A percentile compares a stretch with the other conserved stretches of the same genome.
Conservation (phyloP, 805 yeast species). For the Hanseniaspora singularis region DNA sequence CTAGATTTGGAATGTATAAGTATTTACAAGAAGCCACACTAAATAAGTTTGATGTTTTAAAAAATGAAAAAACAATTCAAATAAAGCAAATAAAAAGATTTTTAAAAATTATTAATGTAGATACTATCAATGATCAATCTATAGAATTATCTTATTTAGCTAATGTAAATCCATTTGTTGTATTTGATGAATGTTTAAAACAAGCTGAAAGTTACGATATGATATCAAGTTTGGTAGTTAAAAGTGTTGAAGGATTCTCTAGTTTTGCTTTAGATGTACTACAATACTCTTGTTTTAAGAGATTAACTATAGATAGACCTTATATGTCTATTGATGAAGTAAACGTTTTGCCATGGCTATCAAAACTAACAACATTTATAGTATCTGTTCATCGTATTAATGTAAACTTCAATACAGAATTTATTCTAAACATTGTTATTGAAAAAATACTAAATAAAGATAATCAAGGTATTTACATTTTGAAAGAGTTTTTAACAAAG, state of each 20-base stretch:
- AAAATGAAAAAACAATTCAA: constrained; percentile 49
- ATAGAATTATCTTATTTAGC: constrained; percentile 60
- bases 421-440: constrained; percentile 47
- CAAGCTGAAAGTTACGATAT: constrained; percentile 91
- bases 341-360: constrained; percentile 73
- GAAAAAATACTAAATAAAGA: constrained; percentile 54
- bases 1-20: constrained; percentile 67
- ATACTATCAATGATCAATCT: constrained; percentile 62
- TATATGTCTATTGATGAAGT: constrained; percentile 68
- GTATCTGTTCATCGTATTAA: constrained; percentile 54
- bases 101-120: constrained; percentile 69
- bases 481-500: constrained; percentile 37
- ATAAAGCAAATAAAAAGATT: constrained; percentile 70
- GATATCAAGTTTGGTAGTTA: constrained; percentile 63
- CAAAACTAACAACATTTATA: constrained; percentile 64
- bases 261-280: constrained; percentile 76
- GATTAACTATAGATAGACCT: constrained; percentile 57
- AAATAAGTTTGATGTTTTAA: constrained; percentile 44
- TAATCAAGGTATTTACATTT: constrained; percentile 46
- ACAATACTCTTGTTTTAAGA: constrained; percentile 56
- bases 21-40: constrained; percentile 52
- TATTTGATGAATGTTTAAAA: constrained; percentile 54
- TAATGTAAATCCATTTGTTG: constrained; percentile 66
- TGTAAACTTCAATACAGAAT: constrained; percentile 46
- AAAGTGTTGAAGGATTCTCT: constrained; percentile 64